These are phyloP conservation scores for Fusarium gaditjirri DNA, from an alignment of 2,329 filamentous ascomycete genomes.

Conservation along the genomic window DNA sequence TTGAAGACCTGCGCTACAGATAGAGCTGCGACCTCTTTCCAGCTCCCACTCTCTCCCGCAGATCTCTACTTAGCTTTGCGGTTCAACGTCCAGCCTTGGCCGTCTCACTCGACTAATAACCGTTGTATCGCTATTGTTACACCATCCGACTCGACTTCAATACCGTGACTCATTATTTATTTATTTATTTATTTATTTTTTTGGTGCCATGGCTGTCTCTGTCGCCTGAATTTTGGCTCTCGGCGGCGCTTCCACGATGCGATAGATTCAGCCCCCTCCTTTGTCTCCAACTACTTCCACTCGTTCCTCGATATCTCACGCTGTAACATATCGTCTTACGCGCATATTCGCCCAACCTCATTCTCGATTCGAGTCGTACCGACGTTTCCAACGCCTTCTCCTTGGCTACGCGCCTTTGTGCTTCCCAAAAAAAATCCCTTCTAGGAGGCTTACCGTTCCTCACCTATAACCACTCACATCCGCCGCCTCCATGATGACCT, in stretches of 20 bases:
- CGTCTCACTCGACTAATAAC: slow-evolving; percentile 12
- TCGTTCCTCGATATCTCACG: slow-evolving; percentile 35
- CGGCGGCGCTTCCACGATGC: slow-evolving; percentile 41
- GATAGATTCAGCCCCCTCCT: slow-evolving; percentile 39
- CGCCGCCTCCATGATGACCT: slow-evolving; percentile 36
- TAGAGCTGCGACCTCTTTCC: slow-evolving; percentile 41
- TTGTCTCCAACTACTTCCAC: slow-evolving; percentile 36
- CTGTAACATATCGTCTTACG: slow-evolving; percentile 25
- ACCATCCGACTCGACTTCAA: not conserved
- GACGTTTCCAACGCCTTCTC: not conserved
- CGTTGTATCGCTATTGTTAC: not conserved
- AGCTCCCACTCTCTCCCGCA: slow-evolving; percentile 36
- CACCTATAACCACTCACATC: slow-evolving; percentile 14
- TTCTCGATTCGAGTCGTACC: slow-evolving; percentile 17
- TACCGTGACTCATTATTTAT: not conserved
- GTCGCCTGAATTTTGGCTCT: slow-evolving; percentile 37
- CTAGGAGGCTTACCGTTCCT: slow-evolving; percentile 28
- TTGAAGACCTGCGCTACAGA: slow-evolving; percentile 38
- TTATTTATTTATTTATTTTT: not conserved
- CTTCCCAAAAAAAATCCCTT: slow-evolving; percentile 11
- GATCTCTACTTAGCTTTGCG: slow-evolving; percentile 37
- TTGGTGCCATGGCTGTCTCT: slow-evolving; percentile 39
- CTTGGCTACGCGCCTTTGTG: slow-evolving; percentile 10
- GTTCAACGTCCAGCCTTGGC: slow-evolving; percentile 12
- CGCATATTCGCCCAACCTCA: slow-evolving; percentile 21